A percentile compares a stretch with the other conserved stretches of the same genome.
phyloP scores from a whole-genome alignment of 345 rosid species.

The Hevea brasiliensis region DNA sequence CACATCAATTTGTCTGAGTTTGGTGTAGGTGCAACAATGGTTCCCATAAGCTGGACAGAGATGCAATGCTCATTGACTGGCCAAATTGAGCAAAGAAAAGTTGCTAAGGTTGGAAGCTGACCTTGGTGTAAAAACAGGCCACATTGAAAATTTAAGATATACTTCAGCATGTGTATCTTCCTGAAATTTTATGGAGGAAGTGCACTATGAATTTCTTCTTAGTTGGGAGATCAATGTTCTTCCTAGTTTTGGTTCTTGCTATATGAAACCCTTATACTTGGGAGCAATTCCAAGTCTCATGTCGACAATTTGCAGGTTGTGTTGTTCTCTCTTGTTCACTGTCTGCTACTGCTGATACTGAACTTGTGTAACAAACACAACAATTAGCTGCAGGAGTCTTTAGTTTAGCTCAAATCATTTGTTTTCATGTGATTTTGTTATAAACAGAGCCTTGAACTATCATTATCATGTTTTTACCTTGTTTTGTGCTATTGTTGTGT shows the following conservation, averaged over 20 bases:
- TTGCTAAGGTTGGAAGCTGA: conserved; percentile 73
- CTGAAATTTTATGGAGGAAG: conserved; percentile 8
- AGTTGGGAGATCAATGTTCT: neutral
- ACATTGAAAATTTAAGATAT: neutral
- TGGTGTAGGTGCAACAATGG: conserved; percentile 69
- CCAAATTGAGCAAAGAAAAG: conserved; percentile 83
- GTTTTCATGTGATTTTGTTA: neutral
- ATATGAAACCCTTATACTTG: neutral
- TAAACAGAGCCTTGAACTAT: neutral
- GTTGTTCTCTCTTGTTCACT: neutral
- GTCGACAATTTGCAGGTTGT: neutral
- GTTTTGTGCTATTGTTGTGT: neutral
- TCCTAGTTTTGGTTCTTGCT: neutral
- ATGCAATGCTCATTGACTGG: conserved; percentile 91
- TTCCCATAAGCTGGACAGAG: conserved; percentile 93
- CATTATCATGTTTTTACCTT: neutral
- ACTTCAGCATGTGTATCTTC: neutral
- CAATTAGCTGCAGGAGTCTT: neutral
- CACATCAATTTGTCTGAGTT: neutral
- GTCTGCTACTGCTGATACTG: too few relatives aligned
- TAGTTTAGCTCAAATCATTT: neutral
- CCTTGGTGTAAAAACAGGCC: neutral
- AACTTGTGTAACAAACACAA: neutral
- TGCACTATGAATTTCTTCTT: neutral
- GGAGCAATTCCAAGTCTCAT: neutral